phyloP scores from a whole-genome alignment of 139 green algal species.

The Gonium pectorale region DNA sequence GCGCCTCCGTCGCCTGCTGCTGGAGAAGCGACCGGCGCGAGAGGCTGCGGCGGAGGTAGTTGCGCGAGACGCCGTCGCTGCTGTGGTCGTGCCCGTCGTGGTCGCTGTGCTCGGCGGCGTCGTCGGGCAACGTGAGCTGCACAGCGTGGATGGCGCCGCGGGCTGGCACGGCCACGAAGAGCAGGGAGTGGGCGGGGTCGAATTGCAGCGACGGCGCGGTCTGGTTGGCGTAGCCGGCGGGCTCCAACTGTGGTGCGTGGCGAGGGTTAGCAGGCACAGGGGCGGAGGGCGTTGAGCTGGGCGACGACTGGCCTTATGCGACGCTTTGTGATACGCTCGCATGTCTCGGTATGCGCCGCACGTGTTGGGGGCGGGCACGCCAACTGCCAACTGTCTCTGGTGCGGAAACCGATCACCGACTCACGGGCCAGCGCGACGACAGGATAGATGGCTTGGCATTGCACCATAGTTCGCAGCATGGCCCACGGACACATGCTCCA shows the following conservation, averaged over 20 bases:
- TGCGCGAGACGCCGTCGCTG: no score
- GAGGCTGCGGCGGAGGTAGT: no score
- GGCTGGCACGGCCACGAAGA: not conserved
- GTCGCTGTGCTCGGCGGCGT: not conserved
- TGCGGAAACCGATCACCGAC: no score
- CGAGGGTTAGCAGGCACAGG: not conserved
- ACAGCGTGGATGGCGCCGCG: not conserved
- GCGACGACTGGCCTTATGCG: not conserved
- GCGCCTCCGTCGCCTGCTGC: no score
- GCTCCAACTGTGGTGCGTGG: not conserved
- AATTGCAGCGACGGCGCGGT: not conserved
- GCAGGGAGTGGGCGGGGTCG: not conserved
- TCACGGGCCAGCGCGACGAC: no score
- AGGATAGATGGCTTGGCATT: no score
- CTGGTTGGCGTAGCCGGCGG: conserved; percentile 6
- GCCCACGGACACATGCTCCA: not conserved
- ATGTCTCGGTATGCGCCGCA: no score
- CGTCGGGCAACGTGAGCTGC: no score
- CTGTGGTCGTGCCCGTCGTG: not conserved
- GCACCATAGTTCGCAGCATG: not conserved
- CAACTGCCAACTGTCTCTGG: no score
- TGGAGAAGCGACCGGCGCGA: no score
- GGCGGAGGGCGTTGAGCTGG: not conserved
- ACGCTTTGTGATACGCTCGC: not conserved
- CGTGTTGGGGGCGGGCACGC: no score